Evolutionary conservation across 495 filamentous ascomycete genomes (phyloP).

Genomic region (Endocarpon pusillum): DNA sequence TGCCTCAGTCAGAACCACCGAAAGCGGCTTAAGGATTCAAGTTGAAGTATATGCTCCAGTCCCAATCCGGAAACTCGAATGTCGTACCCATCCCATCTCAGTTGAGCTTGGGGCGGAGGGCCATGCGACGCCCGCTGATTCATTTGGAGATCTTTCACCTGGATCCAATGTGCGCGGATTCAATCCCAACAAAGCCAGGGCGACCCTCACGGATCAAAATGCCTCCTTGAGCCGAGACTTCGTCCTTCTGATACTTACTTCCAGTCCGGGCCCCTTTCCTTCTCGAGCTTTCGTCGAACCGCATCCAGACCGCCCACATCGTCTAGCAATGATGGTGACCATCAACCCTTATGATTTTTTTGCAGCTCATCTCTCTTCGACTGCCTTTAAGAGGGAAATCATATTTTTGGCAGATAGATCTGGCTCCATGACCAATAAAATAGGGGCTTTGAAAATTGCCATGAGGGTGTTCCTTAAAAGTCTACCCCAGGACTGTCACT

Average conservation of each 20-base stretch:
- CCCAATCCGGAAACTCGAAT: constrained; percentile 9
- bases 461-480: constrained; percentile 6
- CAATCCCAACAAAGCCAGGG: not conserved
- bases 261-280: not conserved
- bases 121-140: not conserved
- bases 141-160: too few relatives aligned
- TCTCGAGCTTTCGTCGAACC: constrained; percentile 5
- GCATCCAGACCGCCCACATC: not conserved
- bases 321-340: constrained; percentile 4
- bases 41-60: constrained; percentile 5
- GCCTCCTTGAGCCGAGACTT: constrained; percentile 4
- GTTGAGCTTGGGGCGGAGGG: constrained; percentile 3
- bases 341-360: constrained; percentile 6
- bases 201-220: not conserved
- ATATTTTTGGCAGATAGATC: constrained; percentile 14
- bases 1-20: too few relatives aligned
- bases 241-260: constrained; percentile 5
- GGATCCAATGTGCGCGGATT: too few relatives aligned
- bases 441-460: constrained; percentile 1
- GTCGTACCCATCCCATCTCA: constrained; percentile 9
- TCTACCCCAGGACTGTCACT: constrained; percentile 3
- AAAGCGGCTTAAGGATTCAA: constrained; percentile 6
- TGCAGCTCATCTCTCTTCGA: not conserved
- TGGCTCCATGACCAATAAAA: constrained; percentile 11
- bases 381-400: constrained; percentile 11